Conservation (phyloP, 345 rosid species). For the Rhizophora mangle region DNA sequence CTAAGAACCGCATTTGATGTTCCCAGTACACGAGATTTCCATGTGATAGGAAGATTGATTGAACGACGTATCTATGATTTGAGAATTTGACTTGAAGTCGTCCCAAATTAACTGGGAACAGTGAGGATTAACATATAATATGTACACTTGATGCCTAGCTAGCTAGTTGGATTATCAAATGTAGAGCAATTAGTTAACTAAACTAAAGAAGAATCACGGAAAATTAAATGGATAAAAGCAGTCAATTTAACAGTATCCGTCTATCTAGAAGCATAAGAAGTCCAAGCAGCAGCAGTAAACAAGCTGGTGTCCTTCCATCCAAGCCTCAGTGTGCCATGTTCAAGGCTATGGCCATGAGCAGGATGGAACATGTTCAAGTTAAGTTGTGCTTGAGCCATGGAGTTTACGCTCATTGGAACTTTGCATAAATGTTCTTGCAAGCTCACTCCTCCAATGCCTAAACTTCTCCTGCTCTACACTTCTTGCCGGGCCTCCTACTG, state of each 20-base stretch:
- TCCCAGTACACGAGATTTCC: too few species aligned
- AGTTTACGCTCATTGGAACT: constrained; percentile 55
- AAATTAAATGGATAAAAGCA: not conserved
- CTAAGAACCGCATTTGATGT: too few species aligned
- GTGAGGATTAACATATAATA: too few species aligned
- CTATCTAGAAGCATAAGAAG: not conserved
- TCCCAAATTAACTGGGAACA: too few species aligned
- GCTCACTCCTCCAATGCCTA: constrained; percentile 51
- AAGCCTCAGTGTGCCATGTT: constrained; percentile 18
- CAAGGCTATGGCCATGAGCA: constrained; percentile 54
- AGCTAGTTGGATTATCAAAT: not conserved
- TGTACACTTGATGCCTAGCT: not conserved
- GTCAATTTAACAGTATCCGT: not conserved
- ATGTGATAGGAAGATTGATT: too few species aligned
- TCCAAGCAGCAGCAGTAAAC: not conserved
- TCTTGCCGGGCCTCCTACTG: constrained; percentile 62
- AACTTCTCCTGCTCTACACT: constrained; percentile 58
- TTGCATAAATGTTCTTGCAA: constrained; percentile 34
- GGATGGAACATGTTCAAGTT: constrained; percentile 61
- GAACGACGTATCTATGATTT: too few species aligned
- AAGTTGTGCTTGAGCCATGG: constrained; percentile 72
- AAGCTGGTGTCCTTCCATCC: not conserved
- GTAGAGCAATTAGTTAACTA: not conserved
- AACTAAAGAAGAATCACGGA: not conserved
- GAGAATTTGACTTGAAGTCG: too few species aligned